These are phyloP conservation scores for Lentinula boryana DNA, from an alignment of 768 basidiomycete species.

Conservation along the genomic window DNA sequence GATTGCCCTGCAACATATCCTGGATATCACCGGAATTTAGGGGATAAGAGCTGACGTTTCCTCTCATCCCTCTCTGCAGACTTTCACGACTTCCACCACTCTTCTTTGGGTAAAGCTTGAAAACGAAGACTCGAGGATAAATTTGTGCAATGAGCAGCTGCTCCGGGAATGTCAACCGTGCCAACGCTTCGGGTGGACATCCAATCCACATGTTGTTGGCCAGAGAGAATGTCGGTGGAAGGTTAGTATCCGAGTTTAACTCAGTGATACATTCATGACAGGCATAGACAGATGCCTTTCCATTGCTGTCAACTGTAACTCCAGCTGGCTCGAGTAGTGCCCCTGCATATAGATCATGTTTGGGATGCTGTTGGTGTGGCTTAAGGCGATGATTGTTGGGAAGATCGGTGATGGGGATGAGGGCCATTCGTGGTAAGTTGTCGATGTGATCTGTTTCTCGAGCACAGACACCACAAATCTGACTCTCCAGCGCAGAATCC, in stretches of 20 bases:
- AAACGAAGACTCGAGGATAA: slow-evolving; percentile 24
- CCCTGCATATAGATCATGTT: no score
- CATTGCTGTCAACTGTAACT: no score
- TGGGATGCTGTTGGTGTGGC: no score
- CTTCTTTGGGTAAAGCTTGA: slow-evolving; percentile 27
- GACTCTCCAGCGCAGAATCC: neutral
- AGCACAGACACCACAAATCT: neutral
- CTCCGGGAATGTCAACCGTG: slow-evolving; percentile 1
- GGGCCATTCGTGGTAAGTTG: neutral
- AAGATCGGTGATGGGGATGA: neutral
- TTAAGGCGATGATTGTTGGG: no score
- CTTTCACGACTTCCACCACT: neutral
- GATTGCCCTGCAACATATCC: slow-evolving; percentile 24
- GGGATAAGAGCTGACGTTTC: slow-evolving; percentile 28
- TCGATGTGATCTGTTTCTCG: neutral
- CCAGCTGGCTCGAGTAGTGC: no score
- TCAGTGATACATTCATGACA: no score
- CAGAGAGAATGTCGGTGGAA: neutral
- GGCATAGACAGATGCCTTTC: no score
- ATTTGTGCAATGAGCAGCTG: neutral
- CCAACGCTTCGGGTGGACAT: neutral
- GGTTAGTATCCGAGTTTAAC: neutral
- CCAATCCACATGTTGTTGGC: slow-evolving; percentile 10
- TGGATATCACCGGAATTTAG: slow-evolving; percentile 20
- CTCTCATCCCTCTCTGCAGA: slow-evolving; percentile 24